Evolutionary conservation across 768 basidiomycete species (phyloP).

Genomic region (Mycena polygramma): DNA sequence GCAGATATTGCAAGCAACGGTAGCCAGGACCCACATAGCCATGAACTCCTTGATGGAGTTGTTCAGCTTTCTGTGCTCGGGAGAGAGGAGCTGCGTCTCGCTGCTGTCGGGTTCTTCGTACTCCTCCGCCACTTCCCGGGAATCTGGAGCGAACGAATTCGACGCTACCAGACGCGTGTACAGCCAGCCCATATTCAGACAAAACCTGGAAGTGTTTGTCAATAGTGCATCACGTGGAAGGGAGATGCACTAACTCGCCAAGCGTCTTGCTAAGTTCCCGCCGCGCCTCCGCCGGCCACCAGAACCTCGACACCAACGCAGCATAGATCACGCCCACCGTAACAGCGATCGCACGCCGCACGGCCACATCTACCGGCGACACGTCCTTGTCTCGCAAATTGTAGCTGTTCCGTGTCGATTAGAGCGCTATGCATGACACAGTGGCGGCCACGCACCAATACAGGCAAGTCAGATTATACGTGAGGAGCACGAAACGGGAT

Average conservation of each 20-base stretch:
- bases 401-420: conserved; percentile 63
- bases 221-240: conserved; percentile 2
- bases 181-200: conserved; percentile 93
- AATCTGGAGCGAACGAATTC: conserved; percentile 79
- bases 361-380: conserved; percentile 77
- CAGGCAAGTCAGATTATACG: conserved; percentile 90
- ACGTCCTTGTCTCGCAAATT: conserved; percentile 77
- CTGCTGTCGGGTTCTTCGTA: conserved; percentile 44
- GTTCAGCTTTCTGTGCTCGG: conserved; percentile 59
- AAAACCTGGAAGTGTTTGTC: conserved; percentile 72
- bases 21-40: conserved; percentile 76
- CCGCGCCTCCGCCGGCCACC: conserved; percentile 97
- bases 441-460: conserved; percentile 61
- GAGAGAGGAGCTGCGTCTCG: conserved; percentile 47
- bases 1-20: background rate
- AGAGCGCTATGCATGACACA: background rate
- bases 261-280: conserved; percentile 87
- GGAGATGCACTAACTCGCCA: conserved; percentile 73
- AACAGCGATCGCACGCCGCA: conserved; percentile 84
- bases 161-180: conserved; percentile 93
- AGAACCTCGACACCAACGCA: conserved; percentile 85
- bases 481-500: conserved; percentile 85
- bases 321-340: conserved; percentile 92
- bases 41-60: conserved; percentile 88
- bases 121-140: conserved; percentile 44